A percentile compares a stretch with the other conserved stretches of the same genome.
phyloP scores from a whole-genome alignment of 2,329 filamentous ascomycete genomes.

The Fusarium domesticum region DNA sequence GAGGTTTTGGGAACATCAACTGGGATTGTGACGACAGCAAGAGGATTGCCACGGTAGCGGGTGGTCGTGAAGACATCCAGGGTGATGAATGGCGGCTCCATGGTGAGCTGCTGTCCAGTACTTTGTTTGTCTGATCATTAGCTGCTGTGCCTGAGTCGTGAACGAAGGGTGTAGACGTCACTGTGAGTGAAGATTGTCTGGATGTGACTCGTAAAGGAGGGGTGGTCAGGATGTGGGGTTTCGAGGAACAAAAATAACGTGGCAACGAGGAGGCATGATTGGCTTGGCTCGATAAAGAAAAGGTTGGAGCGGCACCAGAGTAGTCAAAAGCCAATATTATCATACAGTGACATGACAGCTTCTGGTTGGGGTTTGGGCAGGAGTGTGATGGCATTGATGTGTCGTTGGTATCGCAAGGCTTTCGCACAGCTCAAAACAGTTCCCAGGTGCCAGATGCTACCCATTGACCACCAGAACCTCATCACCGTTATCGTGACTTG shows the following conservation, averaged over 20 bases:
- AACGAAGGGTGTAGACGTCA: conserved; percentile 8
- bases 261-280: not conserved
- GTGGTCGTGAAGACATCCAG: conserved; percentile 57
- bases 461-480: not conserved
- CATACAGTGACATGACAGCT: not conserved
- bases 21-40: conserved; percentile 57
- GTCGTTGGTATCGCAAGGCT: too few species aligned
- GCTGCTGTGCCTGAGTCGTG: not conserved
- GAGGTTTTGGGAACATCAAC: conserved; percentile 38
- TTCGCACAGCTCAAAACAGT: too few species aligned
- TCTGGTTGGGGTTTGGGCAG: not conserved
- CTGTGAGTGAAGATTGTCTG: conserved; percentile 6
- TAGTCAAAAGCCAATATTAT: not conserved
- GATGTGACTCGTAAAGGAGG: conserved; percentile 3
- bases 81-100: conserved; percentile 49
- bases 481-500: not conserved
- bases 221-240: not conserved
- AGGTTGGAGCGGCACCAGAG: conserved; percentile 1
- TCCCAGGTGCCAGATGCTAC: too few species aligned
- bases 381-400: not conserved
- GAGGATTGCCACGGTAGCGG: conserved; percentile 55
- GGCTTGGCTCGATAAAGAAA: not conserved
- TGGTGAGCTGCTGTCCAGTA: conserved; percentile 9
- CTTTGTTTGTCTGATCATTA: not conserved
- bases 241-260: not conserved